Evolutionary conservation across 139 green algal genomes (phyloP).

Genomic region (Desmodesmus armatus): DNA sequence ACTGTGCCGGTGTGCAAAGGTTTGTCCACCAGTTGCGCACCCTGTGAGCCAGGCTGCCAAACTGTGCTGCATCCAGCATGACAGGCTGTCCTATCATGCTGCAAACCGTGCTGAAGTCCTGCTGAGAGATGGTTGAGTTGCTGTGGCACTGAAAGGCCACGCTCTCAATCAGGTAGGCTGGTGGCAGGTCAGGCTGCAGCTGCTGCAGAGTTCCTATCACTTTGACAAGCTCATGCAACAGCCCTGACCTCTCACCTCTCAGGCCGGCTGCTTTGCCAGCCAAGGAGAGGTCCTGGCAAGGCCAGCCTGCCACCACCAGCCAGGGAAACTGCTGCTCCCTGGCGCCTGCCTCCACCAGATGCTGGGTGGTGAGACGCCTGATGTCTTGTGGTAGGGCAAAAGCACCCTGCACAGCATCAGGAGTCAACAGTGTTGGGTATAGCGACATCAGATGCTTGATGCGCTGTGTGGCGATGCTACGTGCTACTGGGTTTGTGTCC

Average conservation of each 20-base stretch:
- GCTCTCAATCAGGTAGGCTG: conserved; percentile 4
- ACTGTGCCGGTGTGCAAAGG: not conserved
- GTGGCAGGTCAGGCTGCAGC: not conserved
- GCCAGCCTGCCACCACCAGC: conserved; percentile 37
- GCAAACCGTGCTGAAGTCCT: no score
- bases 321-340: not conserved
- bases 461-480: not conserved
- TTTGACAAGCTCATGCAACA: not conserved
- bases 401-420: not conserved
- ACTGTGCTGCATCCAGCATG: not conserved
- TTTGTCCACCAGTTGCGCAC: not conserved
- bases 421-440: conserved; percentile 14
- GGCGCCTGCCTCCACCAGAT: not conserved
- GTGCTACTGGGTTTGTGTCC: not conserved
- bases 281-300: conserved; percentile 23
- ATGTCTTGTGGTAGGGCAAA: conserved; percentile 8
- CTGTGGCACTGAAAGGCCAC: not conserved
- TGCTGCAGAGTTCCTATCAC: conserved; percentile 12
- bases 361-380: not conserved
- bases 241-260: not conserved
- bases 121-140: not conserved
- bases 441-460: conserved; percentile 1
- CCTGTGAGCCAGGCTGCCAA: not conserved
- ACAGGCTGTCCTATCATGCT: not conserved
- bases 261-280: conserved; percentile 13